These are phyloP conservation scores for Sphaerosporella brunnea DNA, from an alignment of 495 filamentous ascomycete species.

Conservation along the genomic window DNA sequence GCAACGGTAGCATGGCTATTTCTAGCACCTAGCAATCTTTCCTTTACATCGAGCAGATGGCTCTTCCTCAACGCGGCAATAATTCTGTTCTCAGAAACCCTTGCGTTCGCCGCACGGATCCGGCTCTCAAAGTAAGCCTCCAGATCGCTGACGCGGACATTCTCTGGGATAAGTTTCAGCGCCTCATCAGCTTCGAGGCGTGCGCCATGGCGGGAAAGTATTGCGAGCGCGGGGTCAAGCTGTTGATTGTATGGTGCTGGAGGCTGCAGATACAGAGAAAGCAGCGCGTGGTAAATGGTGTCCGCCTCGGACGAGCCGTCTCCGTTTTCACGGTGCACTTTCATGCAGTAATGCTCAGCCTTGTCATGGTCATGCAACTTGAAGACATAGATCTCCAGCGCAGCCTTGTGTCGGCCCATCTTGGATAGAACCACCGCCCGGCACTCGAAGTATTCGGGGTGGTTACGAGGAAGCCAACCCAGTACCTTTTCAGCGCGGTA, in stretches of 20 bases:
- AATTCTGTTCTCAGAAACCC: conserved; percentile 62
- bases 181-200: conserved; percentile 74
- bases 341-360: conserved; percentile 95
- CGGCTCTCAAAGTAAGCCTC: conserved; percentile 83
- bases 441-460: conserved; percentile 73
- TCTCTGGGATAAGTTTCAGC: conserved; percentile 64
- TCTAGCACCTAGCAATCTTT: conserved; percentile 44
- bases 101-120: conserved; percentile 69
- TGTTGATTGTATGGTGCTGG: conserved; percentile 52
- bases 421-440: conserved; percentile 84
- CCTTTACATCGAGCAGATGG: conserved; percentile 53
- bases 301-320: conserved; percentile 26
- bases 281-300: conserved; percentile 76
- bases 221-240: conserved; percentile 60
- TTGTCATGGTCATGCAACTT: conserved; percentile 71
- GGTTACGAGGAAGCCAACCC: conserved; percentile 56
- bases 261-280: conserved; percentile 78
- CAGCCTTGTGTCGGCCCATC: conserved; percentile 89
- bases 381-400: conserved; percentile 90
- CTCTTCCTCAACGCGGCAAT: conserved; percentile 53
- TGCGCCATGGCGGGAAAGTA: conserved; percentile 80
- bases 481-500: conserved; percentile 67
- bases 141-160: conserved; percentile 57
- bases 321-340: conserved; percentile 39
- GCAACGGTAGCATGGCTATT: conserved; percentile 59